phyloP scores from a whole-genome alignment of 176 grass and related monocot species.

The Saccharum spontaneum region DNA sequence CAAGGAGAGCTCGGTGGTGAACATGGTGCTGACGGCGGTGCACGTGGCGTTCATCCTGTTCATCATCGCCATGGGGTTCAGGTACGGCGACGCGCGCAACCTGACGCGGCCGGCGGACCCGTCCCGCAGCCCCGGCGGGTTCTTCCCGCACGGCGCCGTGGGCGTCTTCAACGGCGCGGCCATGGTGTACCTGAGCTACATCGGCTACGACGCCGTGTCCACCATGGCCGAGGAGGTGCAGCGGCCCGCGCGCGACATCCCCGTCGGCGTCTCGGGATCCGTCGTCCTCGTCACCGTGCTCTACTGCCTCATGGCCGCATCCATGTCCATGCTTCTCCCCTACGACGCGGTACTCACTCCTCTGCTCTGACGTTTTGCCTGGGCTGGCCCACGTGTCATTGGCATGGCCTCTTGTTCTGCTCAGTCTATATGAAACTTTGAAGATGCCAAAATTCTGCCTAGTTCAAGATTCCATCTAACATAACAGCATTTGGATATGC shows the following conservation, averaged over 20 bases:
- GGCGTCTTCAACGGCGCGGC: constrained; percentile 91
- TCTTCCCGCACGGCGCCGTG: constrained; percentile 69
- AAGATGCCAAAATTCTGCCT: too few relatives aligned
- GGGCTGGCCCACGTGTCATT: too few relatives aligned
- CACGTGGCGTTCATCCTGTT: constrained; percentile 92
- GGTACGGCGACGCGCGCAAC: constrained; percentile 64
- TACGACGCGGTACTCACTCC: constrained; percentile 67
- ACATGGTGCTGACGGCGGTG: constrained; percentile 75
- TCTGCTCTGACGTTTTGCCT: too few relatives aligned
- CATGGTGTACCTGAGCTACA: constrained; percentile 97
- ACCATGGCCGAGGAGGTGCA: constrained; percentile 99
- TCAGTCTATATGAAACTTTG: too few relatives aligned
- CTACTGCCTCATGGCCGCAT: constrained; percentile 97
- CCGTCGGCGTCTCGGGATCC: constrained; percentile 80
- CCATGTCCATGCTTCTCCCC: constrained; percentile 94
- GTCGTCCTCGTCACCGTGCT: constrained; percentile 77
- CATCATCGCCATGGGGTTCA: constrained; percentile 81
- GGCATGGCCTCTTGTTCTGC: too few relatives aligned
- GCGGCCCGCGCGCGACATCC: constrained; percentile 75
- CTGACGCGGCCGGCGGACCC: constrained; percentile 66
- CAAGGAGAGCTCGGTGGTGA: constrained; percentile 90
- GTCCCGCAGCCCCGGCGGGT: constrained; percentile 49
- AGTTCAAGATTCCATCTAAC: too few relatives aligned
- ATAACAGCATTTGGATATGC: too few relatives aligned
- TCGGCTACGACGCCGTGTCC: constrained; percentile 98